Percentiles rank a stretch among this genome's conserved stretches.
phyloP scores from a whole-genome alignment of 176 grass and related monocot genomes.

The maize (Zea mays) region DNA sequence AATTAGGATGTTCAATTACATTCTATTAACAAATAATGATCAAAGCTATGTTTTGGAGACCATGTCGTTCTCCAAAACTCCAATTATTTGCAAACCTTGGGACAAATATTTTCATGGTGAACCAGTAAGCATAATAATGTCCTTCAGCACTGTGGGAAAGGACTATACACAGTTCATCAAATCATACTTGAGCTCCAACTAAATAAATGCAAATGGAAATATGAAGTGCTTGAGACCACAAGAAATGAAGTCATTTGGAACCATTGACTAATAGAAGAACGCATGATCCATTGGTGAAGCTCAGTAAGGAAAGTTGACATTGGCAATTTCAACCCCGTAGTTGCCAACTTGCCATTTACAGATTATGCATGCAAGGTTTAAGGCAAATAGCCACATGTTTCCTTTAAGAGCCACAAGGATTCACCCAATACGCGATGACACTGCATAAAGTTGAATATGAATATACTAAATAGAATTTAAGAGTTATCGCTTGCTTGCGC shows the following conservation, averaged over 20 bases:
- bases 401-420: not conserved
- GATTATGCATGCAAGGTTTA: conserved; percentile 17
- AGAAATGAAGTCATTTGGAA: conserved; percentile 19
- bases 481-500: not conserved
- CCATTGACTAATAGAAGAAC: not conserved
- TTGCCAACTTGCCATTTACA: not conserved
- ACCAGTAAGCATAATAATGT: not conserved
- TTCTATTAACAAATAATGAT: not conserved
- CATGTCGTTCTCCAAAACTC: not conserved
- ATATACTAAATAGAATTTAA: conserved; percentile 14
- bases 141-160: too few relatives aligned
- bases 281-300: conserved; percentile 14
- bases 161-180: too few relatives aligned
- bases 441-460: not conserved
- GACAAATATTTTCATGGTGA: conserved; percentile 3
- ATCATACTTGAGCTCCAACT: too few relatives aligned
- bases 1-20: not conserved
- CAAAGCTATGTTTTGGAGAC: not conserved
- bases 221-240: not conserved
- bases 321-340: not conserved
- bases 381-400: not conserved
- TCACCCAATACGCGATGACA: not conserved
- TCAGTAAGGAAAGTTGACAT: not conserved
- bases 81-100: too few relatives aligned
- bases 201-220: too few relatives aligned